Evolutionary conservation across 1,284 basidiomycete species (phyloP), one percentile per base, ranked within the genome.

Genomic region (Sporisorium sorghi): DNA sequence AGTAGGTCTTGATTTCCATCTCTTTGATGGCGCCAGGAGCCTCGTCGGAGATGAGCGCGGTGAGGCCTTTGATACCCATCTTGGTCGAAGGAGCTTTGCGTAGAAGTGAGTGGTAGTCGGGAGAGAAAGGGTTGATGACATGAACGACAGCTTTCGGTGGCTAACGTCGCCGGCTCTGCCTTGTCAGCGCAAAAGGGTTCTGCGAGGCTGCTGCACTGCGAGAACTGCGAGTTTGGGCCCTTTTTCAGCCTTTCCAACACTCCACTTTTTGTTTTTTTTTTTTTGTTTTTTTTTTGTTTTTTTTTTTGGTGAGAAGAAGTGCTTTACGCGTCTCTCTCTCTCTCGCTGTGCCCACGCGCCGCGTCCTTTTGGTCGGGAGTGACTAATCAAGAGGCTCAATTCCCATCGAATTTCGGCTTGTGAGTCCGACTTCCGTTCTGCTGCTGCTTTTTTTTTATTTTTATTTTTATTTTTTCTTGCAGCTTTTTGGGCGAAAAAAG

Each of bases 11-110:
- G 76, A 98, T 98, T 48, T 97, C 94, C 84, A 94, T 92, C 77
- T 97, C 93, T 86, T 87, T 90, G 84, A 98, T 94, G 5, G 92
- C 87, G 55, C 88, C 89, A 0, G 96, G 96, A 4, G 96, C 93
- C 85, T 97, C 90, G 83, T 97, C 92, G 11, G 76, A 78, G 66
- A 99, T 88, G 47, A 99, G 89, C 19, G 89, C 91, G 17, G 94
- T 98, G 44, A 99, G 89, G 50, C 96, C 96, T 87, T 64, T 63
- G 62, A 68, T 64, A 33, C 60, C 65, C 73, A 73, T 73, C 6
- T 39, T 59, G 11, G 24, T 11, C 24, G 52, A 15, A 14, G 3
- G 12, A 33, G 32, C n/a, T n/a, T n/a, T n/a, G n/a, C n/a, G 12
- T 33, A 11, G 12, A 33, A 33, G 32, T n/a, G n/a, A n/a, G 17